Evolutionary conservation across 2,329 filamentous ascomycete species (phyloP).

Genomic region (Tolypocladium ovalisporum): DNA sequence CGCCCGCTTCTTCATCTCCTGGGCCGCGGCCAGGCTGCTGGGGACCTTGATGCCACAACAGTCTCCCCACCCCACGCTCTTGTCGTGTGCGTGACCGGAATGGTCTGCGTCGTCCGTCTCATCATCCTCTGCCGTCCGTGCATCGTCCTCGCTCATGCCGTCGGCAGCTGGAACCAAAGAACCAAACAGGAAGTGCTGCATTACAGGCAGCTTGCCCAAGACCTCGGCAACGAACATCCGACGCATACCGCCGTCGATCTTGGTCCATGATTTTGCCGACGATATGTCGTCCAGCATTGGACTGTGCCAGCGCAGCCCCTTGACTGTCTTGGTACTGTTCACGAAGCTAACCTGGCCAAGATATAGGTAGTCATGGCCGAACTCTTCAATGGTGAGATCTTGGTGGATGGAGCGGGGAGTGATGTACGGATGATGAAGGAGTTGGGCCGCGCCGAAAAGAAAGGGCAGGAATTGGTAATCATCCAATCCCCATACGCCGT

Average conservation of each 20-base stretch:
- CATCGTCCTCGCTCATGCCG: conserved; percentile 64
- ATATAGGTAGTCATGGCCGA: conserved; percentile 73
- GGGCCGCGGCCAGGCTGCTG: conserved; percentile 81
- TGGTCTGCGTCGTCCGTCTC: conserved; percentile 40
- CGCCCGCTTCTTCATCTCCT: conserved; percentile 72
- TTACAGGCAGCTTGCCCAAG: conserved; percentile 84
- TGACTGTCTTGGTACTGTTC: conserved; percentile 91
- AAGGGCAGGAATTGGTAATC: conserved; percentile 97
- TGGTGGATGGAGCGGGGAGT: conserved; percentile 80
- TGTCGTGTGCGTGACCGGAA: conserved; percentile 52
- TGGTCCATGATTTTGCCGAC: conserved; percentile 76
- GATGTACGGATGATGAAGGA: conserved; percentile 72
- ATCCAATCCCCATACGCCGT: conserved; percentile 95
- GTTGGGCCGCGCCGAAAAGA: conserved; percentile 84
- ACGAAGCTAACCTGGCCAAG: conserved; percentile 89
- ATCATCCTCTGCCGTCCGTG: conserved; percentile 32
- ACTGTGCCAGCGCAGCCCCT: conserved; percentile 88
- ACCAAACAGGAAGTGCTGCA: conserved; percentile 97
- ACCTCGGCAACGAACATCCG: conserved; percentile 96
- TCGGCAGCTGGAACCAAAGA: conserved; percentile 68
- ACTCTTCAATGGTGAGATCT: conserved; percentile 76
- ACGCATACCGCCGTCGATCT: conserved; percentile 90
- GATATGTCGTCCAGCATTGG: conserved; percentile 99
- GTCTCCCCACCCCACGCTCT: conserved; percentile 69
- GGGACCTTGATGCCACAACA: conserved; percentile 98